Base-by-base conservation (phyloP, 2,329 filamentous ascomycete genomes). In the Colletotrichum endophyticum region DNA sequence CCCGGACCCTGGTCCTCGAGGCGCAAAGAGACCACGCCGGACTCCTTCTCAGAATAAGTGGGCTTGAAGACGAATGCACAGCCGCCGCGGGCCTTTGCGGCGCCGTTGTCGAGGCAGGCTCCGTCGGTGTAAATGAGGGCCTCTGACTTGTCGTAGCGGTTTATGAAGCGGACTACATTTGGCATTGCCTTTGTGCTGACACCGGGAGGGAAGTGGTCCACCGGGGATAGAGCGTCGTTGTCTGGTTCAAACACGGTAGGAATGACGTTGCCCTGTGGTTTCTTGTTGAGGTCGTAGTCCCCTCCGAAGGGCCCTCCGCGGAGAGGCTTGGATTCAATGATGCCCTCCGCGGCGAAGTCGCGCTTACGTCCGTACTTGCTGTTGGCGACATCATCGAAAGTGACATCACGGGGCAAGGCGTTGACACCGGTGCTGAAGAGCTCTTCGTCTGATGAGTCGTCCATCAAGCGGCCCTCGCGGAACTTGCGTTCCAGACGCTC, bases 41-140 rank as follows among this genome's bases (percentile, higher is more conserved):
- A 71, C 7, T 79, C 62, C 19, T 75, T 78, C 4, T 27, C n/a
- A 2, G 44, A 4, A 4, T 3, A 6, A 3, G 30, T 32, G 8
- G 72, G 66, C 25, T 82, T 79, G 69, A 82, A 77, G 44, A 83
- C 77, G 70, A 89, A 82, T 1, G 83, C 84, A 82, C 86, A 89
- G 66, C 86, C 87, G 3, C 84, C 88, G 77, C 78, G 81, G 1
- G 86, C 81, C 49, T 86, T 79, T 4, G 71, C 25, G 36, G 82
- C 73, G 32, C 87, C 87, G 73, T 89, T 89, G 68, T 85, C 78
- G 7, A 85, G 77, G 73, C 88, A 90, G 0, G 87, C 84, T 5
- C 88, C 88, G 78, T 89, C 87, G 0, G 87, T 87, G 77, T 85
- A 86, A 64, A 90, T 82, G 12, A 91, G 83, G 19, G 83, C 76